phyloP scores from a whole-genome alignment of 441 rosid species.

The California macrophylla region DNA sequence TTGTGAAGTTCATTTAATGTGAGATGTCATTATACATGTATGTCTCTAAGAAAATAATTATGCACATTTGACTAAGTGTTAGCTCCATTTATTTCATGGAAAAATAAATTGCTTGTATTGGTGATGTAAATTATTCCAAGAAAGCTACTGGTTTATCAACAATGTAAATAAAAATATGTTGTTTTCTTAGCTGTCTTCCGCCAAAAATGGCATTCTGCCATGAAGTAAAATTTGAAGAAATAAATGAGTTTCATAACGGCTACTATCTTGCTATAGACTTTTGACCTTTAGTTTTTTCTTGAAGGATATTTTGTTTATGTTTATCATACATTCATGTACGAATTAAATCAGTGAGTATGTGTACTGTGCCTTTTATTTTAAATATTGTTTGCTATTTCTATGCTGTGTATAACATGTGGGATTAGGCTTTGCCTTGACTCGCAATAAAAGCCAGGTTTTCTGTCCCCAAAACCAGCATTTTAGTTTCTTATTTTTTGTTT shows the following conservation, averaged over 20 bases:
- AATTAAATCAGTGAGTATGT: background rate
- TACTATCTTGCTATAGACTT: background rate
- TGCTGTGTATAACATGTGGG: background rate
- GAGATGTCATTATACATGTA: background rate
- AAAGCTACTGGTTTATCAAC: background rate
- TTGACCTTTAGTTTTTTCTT: background rate
- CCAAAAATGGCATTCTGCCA: background rate
- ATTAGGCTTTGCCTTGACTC: background rate
- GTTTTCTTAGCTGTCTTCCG: background rate
- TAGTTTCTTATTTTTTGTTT: constrained; percentile 9
- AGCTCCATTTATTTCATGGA: background rate
- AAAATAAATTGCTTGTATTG: background rate
- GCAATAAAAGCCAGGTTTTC: background rate
- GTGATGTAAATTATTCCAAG: background rate
- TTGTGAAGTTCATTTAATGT: background rate
- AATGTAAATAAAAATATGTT: background rate
- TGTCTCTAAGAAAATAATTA: background rate
- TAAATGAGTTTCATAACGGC: background rate
- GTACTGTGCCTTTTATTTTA: background rate
- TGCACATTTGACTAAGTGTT: background rate
- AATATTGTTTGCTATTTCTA: background rate
- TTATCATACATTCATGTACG: background rate
- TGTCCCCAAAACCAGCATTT: constrained; percentile 1
- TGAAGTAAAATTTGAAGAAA: background rate
- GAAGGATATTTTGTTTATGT: background rate